Evolutionary conservation across 2,329 filamentous ascomycete genomes (phyloP), one percentile per base, ranked within the genome.

Genomic region (Fonsecaea erecta): DNA sequence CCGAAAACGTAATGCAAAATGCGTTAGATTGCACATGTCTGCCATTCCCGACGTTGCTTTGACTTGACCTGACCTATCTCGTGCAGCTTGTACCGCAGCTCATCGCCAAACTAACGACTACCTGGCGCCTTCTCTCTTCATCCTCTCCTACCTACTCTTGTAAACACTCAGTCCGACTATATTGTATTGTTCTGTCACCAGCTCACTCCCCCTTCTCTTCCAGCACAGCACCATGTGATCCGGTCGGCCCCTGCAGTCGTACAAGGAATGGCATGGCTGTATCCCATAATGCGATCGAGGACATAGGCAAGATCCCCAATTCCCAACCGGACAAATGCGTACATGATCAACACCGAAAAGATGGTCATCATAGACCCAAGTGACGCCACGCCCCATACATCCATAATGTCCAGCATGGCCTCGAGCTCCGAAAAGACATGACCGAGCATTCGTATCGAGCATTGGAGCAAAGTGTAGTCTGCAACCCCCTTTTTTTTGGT

Each of bases 391-490:
- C 18, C 43, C 43, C 43, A 48, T 48, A 18, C 43, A 48, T 48
- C 18, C 43, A 48, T 48, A 11, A 24, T 48, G 43, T 48, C 43
- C 43, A 48, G 43, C 43, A 48, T 24, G 43, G 40, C 43, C 9
- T 24, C 11, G 43, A 48, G 43, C 21, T 16, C 43, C 43, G 18
- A 48, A 48, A 48, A 48, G 4, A 48, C 43, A 48, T 24, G 43
- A 24, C 43, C 43, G 43, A 48, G 18, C 21, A 48, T 48, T 48
- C 43, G 43, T 48, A 48, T 48, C 43, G 43, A 48, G 43, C 43
- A 48, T 48, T 26, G n/a, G 18, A 48, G 43, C 18, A 24, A 24
- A 24, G 9, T 26, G 8, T 48, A 24, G 18, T 48, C 11, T 12
- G 18, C 43, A 24, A 24, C 43, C 18, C 18, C 12, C 24, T 48